Evolutionary conservation across 208 protist genomes (phyloP).

Genomic region (Leishmania amazonensis): DNA sequence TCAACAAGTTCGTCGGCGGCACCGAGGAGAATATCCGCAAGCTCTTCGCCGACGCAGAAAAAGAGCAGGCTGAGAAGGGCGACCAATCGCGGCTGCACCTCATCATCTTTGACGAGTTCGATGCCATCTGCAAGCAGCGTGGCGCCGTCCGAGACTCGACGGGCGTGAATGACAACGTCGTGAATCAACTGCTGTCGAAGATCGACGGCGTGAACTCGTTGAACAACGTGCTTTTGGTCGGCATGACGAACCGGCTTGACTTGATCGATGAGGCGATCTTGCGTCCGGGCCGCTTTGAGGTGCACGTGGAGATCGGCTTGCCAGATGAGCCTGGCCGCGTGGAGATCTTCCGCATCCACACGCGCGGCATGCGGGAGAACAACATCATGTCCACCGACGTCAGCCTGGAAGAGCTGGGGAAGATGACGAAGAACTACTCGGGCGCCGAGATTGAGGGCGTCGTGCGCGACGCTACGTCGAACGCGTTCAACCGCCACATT

Average conservation of each 20-base stretch:
- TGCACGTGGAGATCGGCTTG: slow-evolving; percentile 98
- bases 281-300: slow-evolving; percentile 98
- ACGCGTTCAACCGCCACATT: slow-evolving; percentile 92
- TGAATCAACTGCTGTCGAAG: slow-evolving; percentile 99
- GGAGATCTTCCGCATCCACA: slow-evolving; percentile 99
- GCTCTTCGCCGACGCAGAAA: slow-evolving; percentile 98
- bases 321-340: slow-evolving; percentile 97
- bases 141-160: slow-evolving; percentile 93
- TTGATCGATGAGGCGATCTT: slow-evolving; percentile 99
- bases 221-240: slow-evolving; percentile 99
- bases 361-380: slow-evolving; percentile 92
- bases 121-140: slow-evolving; percentile 99
- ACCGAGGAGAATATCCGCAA: slow-evolving; percentile 99
- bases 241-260: slow-evolving; percentile 99
- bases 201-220: slow-evolving; percentile 99
- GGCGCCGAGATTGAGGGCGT: slow-evolving; percentile 96
- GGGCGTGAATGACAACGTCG: slow-evolving; percentile 98
- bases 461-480: slow-evolving; percentile 87
- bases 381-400: slow-evolving; percentile 93
- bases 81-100: slow-evolving; percentile 98
- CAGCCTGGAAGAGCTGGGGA: slow-evolving; percentile 92
- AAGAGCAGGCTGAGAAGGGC: slow-evolving; percentile 91
- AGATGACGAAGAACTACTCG: slow-evolving; percentile 98
- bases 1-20: slow-evolving; percentile 99
- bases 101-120: slow-evolving; percentile 99